phyloP scores from a whole-genome alignment of 441 rosid species.

The Aleurites moluccanus region DNA sequence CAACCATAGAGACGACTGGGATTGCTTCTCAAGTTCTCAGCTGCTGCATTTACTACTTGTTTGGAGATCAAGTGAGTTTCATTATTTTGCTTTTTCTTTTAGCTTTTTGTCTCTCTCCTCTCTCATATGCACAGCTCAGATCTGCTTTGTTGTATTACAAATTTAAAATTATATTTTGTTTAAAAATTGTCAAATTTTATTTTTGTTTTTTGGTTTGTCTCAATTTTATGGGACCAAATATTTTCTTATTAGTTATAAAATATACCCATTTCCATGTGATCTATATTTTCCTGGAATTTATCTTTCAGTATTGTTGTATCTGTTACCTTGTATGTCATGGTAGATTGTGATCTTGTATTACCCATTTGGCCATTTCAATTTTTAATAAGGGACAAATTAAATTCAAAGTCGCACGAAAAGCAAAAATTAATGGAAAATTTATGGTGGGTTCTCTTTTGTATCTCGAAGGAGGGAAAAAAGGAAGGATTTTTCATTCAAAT shows the following conservation, averaged over 20 bases:
- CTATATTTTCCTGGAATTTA: not conserved
- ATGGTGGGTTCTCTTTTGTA: not conserved
- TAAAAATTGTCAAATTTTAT: too few species aligned
- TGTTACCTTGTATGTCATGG: too few species aligned
- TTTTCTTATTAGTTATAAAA: not conserved
- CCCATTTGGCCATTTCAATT: not conserved
- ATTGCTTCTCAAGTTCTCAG: not conserved
- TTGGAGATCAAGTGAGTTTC: constrained; percentile 2
- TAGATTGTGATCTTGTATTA: not conserved
- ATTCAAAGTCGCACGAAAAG: not conserved
- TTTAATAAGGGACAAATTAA: not conserved
- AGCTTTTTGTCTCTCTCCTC: not conserved
- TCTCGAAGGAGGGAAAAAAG: not conserved
- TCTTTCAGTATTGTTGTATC: not conserved
- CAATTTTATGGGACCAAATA: too few species aligned
- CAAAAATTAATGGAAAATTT: not conserved
- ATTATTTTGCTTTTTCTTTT: not conserved
- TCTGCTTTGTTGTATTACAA: not conserved
- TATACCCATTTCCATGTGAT: not conserved
- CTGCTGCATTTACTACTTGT: too few species aligned
- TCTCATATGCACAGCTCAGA: not conserved
- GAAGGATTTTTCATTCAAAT: not conserved
- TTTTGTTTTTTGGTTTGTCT: too few species aligned
- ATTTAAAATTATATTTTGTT: not conserved
- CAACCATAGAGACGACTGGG: not conserved